phyloP scores from a whole-genome alignment of 2,329 filamentous ascomycete genomes.

The Nigrospora osmanthi region DNA sequence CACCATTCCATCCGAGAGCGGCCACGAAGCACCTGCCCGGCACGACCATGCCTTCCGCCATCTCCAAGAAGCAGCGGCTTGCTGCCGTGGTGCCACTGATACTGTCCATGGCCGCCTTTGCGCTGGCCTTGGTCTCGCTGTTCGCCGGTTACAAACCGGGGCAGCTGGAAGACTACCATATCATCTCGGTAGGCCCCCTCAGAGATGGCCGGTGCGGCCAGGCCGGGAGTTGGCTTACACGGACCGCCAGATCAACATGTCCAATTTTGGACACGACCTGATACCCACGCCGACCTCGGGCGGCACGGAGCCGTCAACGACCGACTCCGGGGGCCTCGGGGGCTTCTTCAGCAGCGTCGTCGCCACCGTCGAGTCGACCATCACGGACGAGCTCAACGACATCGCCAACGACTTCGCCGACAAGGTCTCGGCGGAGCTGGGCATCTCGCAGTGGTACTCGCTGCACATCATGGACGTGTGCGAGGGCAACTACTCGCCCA shows the following conservation, averaged over 20 bases:
- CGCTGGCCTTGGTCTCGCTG: constrained; percentile 26
- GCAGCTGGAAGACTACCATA: constrained; percentile 28
- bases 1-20: no score
- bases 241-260: constrained; percentile 28
- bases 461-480: constrained; percentile 40
- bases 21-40: no score
- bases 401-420: constrained; percentile 31
- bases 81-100: constrained; percentile 21
- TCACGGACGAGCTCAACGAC: constrained; percentile 29
- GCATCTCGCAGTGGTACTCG: constrained; percentile 43
- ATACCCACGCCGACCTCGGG: constrained; percentile 18
- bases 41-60: no score
- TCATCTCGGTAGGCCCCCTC: constrained; percentile 24
- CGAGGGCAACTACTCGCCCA: constrained; percentile 36
- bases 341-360: constrained; percentile 12
- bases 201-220: not conserved
- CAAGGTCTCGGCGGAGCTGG: constrained; percentile 31
- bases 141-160: constrained; percentile 28
- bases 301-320: constrained; percentile 12
- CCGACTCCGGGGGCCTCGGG: constrained; percentile 11
- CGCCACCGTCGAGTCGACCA: constrained; percentile 21
- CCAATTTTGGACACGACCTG: constrained; percentile 28
- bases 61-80: not conserved
- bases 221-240: constrained; percentile 1
- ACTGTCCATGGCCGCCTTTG: constrained; percentile 24